These are phyloP conservation scores for Catunica adiposa DNA, from an alignment of 2,329 filamentous ascomycete genomes.

Conservation along the genomic window DNA sequence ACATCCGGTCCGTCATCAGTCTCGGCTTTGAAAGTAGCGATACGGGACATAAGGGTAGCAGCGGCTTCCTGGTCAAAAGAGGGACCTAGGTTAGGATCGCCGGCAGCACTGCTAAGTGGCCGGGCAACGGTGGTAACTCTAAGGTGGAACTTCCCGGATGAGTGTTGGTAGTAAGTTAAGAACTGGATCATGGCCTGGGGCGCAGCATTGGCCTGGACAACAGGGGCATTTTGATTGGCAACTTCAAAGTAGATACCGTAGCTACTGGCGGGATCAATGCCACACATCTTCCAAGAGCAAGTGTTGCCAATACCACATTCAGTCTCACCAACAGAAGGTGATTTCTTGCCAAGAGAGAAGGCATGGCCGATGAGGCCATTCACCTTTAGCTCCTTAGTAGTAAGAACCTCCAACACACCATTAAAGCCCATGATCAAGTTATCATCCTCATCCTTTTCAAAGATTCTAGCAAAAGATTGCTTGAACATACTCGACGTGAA, in stretches of 20 bases:
- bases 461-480: constrained; percentile 91
- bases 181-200: constrained; percentile 97
- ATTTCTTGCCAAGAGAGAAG: constrained; percentile 95
- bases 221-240: constrained; percentile 72
- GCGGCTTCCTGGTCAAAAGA: constrained; percentile 98
- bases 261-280: constrained; percentile 82
- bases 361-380: constrained; percentile 94
- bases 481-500: constrained; percentile 99
- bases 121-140: constrained; percentile 87
- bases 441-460: constrained; percentile 90
- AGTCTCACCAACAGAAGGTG: constrained; percentile 87
- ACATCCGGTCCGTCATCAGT: constrained; percentile 98
- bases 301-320: constrained; percentile 98
- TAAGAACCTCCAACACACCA: constrained; percentile 83
- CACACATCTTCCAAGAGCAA: constrained; percentile 99
- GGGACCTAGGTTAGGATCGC: constrained; percentile 85
- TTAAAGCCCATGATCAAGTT: constrained; percentile 98
- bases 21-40: constrained; percentile 96
- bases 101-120: constrained; percentile 80
- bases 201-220: constrained; percentile 43
- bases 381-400: constrained; percentile 95
- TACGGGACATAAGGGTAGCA: constrained; percentile 95
- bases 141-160: constrained; percentile 87
- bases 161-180: constrained; percentile 95
- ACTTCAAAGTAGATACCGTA: constrained; percentile 98